These are phyloP conservation scores for Boletus barrowsii DNA, from an alignment of 768 basidiomycete species.

Conservation along the genomic window DNA sequence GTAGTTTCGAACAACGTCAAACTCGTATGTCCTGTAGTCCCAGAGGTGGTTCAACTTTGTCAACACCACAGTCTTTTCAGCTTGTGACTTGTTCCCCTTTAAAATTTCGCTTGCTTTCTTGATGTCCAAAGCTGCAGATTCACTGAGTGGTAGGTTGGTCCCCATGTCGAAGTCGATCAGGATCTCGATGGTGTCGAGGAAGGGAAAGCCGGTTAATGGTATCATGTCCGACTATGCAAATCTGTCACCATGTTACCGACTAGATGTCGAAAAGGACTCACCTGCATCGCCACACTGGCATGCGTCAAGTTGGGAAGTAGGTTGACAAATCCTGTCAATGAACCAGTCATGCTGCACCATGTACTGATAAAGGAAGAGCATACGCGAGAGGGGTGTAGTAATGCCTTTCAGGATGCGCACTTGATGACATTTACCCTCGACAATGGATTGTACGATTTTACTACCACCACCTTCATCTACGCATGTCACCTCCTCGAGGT, in stretches of 20 bases:
- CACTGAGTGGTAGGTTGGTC: too few species aligned
- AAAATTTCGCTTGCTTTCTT: too few species aligned
- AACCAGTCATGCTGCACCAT: background rate
- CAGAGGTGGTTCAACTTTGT: too few species aligned
- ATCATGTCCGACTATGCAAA: background rate
- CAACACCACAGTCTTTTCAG: too few species aligned
- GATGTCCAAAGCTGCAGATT: too few species aligned
- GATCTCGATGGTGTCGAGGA: conserved; percentile 4
- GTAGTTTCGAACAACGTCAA: too few species aligned
- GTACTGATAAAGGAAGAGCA: background rate
- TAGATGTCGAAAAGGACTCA: background rate
- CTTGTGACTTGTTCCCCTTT: too few species aligned
- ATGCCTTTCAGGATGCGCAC: conserved; percentile 3
- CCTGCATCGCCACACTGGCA: background rate
- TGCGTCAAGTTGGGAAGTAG: conserved; percentile 7
- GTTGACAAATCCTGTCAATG: conserved; percentile 4
- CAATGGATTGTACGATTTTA: conserved; percentile 1
- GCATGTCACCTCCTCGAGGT: conserved; percentile 10
- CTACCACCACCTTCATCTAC: background rate
- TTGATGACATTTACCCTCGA: conserved; percentile 2
- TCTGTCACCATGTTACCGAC: background rate
- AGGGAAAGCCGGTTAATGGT: background rate
- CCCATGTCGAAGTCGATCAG: too few species aligned
- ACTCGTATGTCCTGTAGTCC: too few species aligned
- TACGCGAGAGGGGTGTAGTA: background rate